Percentiles rank a stretch among this genome's conserved stretches.
These are phyloP conservation scores for Nissolia schottii DNA, from an alignment of 306 rosid species.

Conservation along the genomic window DNA sequence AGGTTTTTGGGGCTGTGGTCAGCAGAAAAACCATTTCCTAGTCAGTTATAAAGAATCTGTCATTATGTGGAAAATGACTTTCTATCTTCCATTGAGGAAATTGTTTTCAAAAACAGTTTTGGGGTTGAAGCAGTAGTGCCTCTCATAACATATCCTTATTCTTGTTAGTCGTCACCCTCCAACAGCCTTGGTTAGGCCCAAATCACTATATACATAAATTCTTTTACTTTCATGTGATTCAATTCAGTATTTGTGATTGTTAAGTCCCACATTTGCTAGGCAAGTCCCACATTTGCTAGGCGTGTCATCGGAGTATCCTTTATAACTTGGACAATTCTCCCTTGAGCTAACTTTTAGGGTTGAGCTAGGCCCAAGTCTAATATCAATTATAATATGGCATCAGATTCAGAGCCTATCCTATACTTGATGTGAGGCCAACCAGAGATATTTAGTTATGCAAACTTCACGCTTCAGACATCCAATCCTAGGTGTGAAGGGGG, in stretches of 20 bases:
- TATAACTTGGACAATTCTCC: background rate
- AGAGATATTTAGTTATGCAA: background rate
- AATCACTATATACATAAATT: background rate
- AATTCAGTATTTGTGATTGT: background rate
- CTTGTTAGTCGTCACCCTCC: background rate
- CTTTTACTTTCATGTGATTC: slow-evolving; percentile 5
- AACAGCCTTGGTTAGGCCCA: background rate
- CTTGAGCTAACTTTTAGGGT: background rate
- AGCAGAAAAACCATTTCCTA: slow-evolving; percentile 17
- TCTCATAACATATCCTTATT: background rate
- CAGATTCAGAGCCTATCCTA: background rate
- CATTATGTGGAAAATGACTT: slow-evolving; percentile 19
- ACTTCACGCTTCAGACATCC: background rate
- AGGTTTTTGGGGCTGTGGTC: slow-evolving; percentile 23
- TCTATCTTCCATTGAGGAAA: slow-evolving; percentile 7
- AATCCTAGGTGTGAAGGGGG: background rate
- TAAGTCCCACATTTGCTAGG: background rate
- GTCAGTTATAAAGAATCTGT: slow-evolving; percentile 4
- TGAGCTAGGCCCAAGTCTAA: background rate
- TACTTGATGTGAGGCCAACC: background rate
- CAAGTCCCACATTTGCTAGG: too few relatives aligned
- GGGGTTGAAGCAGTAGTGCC: background rate
- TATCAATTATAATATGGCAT: background rate
- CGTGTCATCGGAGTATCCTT: background rate
- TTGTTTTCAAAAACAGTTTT: slow-evolving; percentile 12